Percentiles rank a stretch among this genome's conserved stretches.
phyloP scores from a whole-genome alignment of 1,139 yeast species.

The Pichia sp. region DNA sequence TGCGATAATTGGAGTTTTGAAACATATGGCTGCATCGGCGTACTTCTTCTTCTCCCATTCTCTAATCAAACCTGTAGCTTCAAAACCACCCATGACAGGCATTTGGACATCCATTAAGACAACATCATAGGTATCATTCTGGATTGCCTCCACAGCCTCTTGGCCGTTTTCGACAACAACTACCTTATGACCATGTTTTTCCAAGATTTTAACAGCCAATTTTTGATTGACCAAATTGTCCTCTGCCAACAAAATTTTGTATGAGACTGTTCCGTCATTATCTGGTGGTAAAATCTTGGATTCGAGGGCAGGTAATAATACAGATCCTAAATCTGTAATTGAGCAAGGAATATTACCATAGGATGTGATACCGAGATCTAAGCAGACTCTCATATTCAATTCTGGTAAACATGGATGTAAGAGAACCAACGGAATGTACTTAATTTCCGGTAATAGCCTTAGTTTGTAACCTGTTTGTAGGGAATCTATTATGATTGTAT shows the following conservation, averaged over 20 bases:
- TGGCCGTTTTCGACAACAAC: slow-evolving; percentile 83
- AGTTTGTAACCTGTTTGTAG: slow-evolving; percentile 68
- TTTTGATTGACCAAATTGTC: slow-evolving; percentile 85
- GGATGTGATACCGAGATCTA: slow-evolving; percentile 81
- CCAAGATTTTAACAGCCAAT: slow-evolving; percentile 75
- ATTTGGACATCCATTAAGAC: slow-evolving; percentile 93
- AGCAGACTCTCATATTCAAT: slow-evolving; percentile 73
- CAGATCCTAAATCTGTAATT: slow-evolving; percentile 74
- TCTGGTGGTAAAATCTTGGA: slow-evolving; percentile 76
- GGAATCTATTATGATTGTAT: slow-evolving; percentile 77
- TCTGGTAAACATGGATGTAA: slow-evolving; percentile 75
- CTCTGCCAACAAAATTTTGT: slow-evolving; percentile 74
- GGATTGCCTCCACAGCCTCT: slow-evolving; percentile 76
- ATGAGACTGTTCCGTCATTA: slow-evolving; percentile 72
- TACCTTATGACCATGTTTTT: slow-evolving; percentile 77
- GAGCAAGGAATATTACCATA: slow-evolving; percentile 88
- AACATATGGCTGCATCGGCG: slow-evolving; percentile 52
- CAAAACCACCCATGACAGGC: slow-evolving; percentile 96
- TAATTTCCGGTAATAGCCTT: slow-evolving; percentile 65
- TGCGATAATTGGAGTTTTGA: slow-evolving; percentile 81
- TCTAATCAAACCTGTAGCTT: slow-evolving; percentile 79
- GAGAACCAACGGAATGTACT: slow-evolving; percentile 75
- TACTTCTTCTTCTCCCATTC: slow-evolving; percentile 86
- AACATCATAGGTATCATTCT: slow-evolving; percentile 65
- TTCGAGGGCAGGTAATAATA: slow-evolving; percentile 78